phyloP scores from a whole-genome alignment of 495 filamentous ascomycete species.

The Penicillium egyptiacum region DNA sequence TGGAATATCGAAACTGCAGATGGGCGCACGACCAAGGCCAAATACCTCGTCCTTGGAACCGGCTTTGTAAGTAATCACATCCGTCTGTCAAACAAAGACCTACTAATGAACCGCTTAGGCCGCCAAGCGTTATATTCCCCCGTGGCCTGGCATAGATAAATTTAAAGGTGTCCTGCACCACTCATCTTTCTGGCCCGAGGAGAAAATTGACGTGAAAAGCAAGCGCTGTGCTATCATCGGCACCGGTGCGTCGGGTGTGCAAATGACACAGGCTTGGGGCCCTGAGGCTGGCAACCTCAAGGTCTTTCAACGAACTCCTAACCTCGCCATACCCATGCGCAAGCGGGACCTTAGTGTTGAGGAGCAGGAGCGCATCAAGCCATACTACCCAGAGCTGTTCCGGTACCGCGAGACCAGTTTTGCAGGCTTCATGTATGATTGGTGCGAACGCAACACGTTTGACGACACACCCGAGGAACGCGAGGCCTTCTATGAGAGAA shows the following conservation, averaged over 20 bases:
- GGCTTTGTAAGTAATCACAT: slow-evolving; percentile 23
- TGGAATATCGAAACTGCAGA: slow-evolving; percentile 54
- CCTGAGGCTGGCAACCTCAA: slow-evolving; percentile 39
- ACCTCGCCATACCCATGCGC: slow-evolving; percentile 55
- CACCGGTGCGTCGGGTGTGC: slow-evolving; percentile 60
- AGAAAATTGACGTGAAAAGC: slow-evolving; percentile 44
- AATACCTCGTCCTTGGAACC: slow-evolving; percentile 49
- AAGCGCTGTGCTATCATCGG: slow-evolving; percentile 59
- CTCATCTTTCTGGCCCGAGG: slow-evolving; percentile 58
- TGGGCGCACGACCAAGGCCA: slow-evolving; percentile 44
- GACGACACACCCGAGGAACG: slow-evolving; percentile 52
- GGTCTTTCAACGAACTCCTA: slow-evolving; percentile 57
- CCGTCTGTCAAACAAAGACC: background rate
- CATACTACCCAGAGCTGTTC: slow-evolving; percentile 16
- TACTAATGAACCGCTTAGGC: slow-evolving; percentile 4
- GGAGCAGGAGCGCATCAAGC: slow-evolving; percentile 8
- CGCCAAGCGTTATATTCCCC: slow-evolving; percentile 42
- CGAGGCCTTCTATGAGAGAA: slow-evolving; percentile 44
- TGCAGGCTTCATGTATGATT: slow-evolving; percentile 15
- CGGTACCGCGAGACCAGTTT: slow-evolving; percentile 4
- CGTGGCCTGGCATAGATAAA: slow-evolving; percentile 50
- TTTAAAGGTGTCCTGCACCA: slow-evolving; percentile 58
- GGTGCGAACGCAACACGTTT: slow-evolving; percentile 32
- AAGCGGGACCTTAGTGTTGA: slow-evolving; percentile 22
- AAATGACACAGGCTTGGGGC: slow-evolving; percentile 54